These are phyloP conservation scores for Laguncularia racemosa DNA, from an alignment of 345 rosid genomes.

Conservation along the genomic window DNA sequence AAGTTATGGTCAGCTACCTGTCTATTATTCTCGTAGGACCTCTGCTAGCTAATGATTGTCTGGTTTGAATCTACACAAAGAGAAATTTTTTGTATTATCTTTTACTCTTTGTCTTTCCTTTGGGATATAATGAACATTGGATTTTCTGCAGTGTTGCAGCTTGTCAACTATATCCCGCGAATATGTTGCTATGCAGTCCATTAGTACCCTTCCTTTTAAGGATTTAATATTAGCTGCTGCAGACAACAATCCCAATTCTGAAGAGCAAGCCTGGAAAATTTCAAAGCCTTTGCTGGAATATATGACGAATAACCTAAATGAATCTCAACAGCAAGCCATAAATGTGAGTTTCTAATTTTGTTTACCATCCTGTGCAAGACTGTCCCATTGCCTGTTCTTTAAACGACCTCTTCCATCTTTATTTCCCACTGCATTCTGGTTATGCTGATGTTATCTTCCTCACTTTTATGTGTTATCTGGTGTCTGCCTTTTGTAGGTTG, in stretches of 20 bases:
- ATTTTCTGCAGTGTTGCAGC: constrained; percentile 67
- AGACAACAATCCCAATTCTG: constrained; percentile 38
- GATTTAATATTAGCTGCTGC: constrained; percentile 65
- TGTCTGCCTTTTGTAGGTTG: constrained; percentile 49
- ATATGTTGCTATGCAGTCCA: constrained; percentile 68
- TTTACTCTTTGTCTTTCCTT: no score
- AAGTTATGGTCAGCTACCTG: no score
- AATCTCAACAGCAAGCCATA: constrained; percentile 81
- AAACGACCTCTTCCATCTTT: neutral
- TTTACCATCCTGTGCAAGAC: neutral
- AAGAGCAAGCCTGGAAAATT: constrained; percentile 74
- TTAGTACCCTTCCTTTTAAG: constrained; percentile 84
- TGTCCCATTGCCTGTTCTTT: neutral
- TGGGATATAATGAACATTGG: constrained; percentile 9
- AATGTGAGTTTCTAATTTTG: constrained; percentile 44
- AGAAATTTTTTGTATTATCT: no score
- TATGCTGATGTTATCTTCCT: neutral
- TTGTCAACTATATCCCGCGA: constrained; percentile 90
- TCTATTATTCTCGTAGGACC: no score
- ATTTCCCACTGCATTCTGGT: neutral
- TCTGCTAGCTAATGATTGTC: no score
- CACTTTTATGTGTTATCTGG: neutral
- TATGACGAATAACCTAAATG: constrained; percentile 58
- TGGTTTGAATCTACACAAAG: no score
- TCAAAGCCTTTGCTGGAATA: constrained; percentile 55